These are phyloP conservation scores for Phytophthora cryptogea DNA, from an alignment of 352 stramenopile species.

Conservation along the genomic window DNA sequence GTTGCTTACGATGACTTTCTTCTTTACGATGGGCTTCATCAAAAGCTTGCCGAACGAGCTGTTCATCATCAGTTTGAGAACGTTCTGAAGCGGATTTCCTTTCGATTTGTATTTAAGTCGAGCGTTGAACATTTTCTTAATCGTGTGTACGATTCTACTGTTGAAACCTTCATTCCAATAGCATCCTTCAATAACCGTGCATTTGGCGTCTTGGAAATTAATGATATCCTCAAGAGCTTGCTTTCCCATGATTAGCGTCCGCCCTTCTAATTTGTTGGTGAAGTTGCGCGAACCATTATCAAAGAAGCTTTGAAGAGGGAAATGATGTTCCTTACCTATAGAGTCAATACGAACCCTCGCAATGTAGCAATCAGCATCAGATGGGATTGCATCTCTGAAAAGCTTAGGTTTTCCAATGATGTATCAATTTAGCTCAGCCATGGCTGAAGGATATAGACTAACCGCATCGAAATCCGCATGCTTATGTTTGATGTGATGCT, in stretches of 20 bases:
- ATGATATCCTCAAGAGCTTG: conserved; percentile 12
- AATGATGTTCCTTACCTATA: conserved; percentile 5
- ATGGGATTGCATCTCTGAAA: background rate
- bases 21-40: conserved; percentile 10
- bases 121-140: conserved; percentile 7
- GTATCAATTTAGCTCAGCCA: conserved; percentile 4
- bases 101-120: conserved; percentile 10
- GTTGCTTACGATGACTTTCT: conserved; percentile 5
- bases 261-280: conserved; percentile 2
- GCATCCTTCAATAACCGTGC: conserved; percentile 4
- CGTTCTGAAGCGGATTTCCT: conserved; percentile 5
- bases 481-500: conserved; percentile 9
- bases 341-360: conserved; percentile 1
- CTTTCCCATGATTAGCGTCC: background rate
- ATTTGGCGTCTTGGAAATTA: conserved; percentile 7
- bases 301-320: conserved; percentile 1
- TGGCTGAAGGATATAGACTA: conserved; percentile 11
- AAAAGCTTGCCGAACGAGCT: conserved; percentile 7
- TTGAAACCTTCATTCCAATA: conserved; percentile 22
- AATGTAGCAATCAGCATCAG: conserved; percentile 11
- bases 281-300: conserved; percentile 8
- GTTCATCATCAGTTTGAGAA: conserved; percentile 18
- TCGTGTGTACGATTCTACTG: background rate
- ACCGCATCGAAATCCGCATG: conserved; percentile 11
- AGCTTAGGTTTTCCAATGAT: conserved; percentile 4